A percentile compares a stretch with the other conserved stretches of the same genome.
Evolutionary conservation across 352 stramenopile species (phyloP).

Genomic region (Pythium rhizo-oryzae): DNA sequence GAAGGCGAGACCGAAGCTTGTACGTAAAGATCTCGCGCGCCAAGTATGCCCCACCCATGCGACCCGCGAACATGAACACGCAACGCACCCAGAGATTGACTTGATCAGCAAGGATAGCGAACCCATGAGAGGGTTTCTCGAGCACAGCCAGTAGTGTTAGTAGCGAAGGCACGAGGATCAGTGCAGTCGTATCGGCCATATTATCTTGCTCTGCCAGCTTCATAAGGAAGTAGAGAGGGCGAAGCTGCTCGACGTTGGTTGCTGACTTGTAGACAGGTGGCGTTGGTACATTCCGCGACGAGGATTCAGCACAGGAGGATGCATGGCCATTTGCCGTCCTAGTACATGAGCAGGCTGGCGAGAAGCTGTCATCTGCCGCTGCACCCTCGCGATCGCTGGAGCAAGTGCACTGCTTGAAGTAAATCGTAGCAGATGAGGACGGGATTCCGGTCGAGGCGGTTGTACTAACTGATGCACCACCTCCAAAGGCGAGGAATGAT

Average conservation of each 20-base stretch:
- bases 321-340: not conserved
- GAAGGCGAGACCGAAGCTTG: slow-evolving; percentile 67
- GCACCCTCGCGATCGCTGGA: not conserved
- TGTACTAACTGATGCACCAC: not conserved
- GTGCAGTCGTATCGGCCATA: slow-evolving; percentile 85
- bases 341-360: not conserved
- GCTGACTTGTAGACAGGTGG: slow-evolving; percentile 10
- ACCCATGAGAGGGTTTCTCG: slow-evolving; percentile 65
- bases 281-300: not conserved
- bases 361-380: not conserved
- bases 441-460: not conserved
- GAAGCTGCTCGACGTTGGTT: slow-evolving; percentile 42
- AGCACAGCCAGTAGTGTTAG: slow-evolving; percentile 77
- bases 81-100: slow-evolving; percentile 85
- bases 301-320: not conserved
- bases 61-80: slow-evolving; percentile 82
- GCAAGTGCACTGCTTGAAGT: slow-evolving; percentile 25
- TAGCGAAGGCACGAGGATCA: slow-evolving; percentile 84
- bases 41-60: slow-evolving; percentile 71
- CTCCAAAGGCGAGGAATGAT: slow-evolving; percentile 23
- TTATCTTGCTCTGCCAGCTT: slow-evolving; percentile 89
- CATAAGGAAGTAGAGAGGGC: slow-evolving; percentile 86
- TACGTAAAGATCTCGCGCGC: slow-evolving; percentile 87
- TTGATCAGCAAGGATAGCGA: slow-evolving; percentile 67
- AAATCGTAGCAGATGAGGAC: slow-evolving; percentile 25